Conservation (phyloP, 169 alveolate species). For the Plasmodium reichenowi region DNA sequence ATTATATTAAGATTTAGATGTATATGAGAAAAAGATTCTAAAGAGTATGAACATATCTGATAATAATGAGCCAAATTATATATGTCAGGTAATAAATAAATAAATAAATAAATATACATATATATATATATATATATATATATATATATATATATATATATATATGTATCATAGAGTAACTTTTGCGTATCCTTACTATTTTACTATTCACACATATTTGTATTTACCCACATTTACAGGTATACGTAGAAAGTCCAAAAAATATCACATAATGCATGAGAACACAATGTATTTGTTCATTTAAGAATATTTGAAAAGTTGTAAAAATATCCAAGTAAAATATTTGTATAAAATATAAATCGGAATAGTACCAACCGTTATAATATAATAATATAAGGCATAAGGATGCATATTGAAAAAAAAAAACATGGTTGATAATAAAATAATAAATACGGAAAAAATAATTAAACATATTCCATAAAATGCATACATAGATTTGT, state of each 20-base stretch:
- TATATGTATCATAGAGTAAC: background rate
- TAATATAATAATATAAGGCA: constrained; percentile 53
- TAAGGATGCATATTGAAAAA: constrained; percentile 76
- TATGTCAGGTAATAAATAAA: constrained; percentile 59
- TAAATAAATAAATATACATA: background rate
- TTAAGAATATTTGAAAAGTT: constrained; percentile 70
- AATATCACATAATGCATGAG: background rate
- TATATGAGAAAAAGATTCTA: constrained; percentile 44
- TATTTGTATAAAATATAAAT: constrained; percentile 52
- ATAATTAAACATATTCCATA: constrained; percentile 66
- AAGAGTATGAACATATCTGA: constrained; percentile 60
- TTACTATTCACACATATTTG: background rate
- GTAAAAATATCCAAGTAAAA: constrained; percentile 66
- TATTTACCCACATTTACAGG: constrained; percentile 5
- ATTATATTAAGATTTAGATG: constrained; percentile 17
- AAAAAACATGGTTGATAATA: constrained; percentile 52
- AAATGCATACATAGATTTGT: constrained; percentile 49
- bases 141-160: background rate
- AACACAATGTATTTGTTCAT: background rate
- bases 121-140: background rate
- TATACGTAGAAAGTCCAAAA: constrained; percentile 26
- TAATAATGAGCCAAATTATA: constrained; percentile 6
- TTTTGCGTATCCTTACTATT: background rate
- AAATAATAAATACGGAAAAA: constrained; percentile 20
- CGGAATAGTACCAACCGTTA: constrained; percentile 64